Percentiles rank a stretch among this genome's conserved stretches.
Conservation (phyloP, 495 filamentous ascomycete genomes). For the Extremus antarcticus region DNA sequence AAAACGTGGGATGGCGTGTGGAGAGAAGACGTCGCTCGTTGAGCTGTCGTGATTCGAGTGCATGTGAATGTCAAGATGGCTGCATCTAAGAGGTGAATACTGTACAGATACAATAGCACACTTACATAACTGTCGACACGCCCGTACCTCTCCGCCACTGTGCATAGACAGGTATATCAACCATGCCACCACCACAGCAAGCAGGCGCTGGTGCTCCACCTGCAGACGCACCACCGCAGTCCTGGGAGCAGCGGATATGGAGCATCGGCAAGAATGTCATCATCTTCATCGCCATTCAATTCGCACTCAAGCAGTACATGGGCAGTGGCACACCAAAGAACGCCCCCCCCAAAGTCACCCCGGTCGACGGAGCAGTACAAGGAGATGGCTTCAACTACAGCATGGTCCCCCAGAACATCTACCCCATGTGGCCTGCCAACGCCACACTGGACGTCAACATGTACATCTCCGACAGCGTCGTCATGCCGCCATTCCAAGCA, state of each 20-base stretch:
- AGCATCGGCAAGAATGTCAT: constrained; percentile 49
- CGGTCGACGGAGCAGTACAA: constrained; percentile 53
- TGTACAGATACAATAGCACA: too few relatives aligned
- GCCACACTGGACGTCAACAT: constrained; percentile 72
- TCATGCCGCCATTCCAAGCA: constrained; percentile 53
- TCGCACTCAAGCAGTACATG: constrained; percentile 47
- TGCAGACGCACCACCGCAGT: constrained; percentile 35
- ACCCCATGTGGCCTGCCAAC: constrained; percentile 78
- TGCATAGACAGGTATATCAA: too few relatives aligned
- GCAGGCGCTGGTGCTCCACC: constrained; percentile 9
- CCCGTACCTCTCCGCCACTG: too few relatives aligned
- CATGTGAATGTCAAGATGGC: too few relatives aligned
- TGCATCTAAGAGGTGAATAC: too few relatives aligned
- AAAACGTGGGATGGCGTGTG: background rate
- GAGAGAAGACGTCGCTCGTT: background rate
- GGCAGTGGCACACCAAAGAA: constrained; percentile 36
- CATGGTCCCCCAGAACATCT: constrained; percentile 60
- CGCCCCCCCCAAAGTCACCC: constrained; percentile 36
- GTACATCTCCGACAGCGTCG: constrained; percentile 67
- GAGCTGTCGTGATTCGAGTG: background rate
- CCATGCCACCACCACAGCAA: background rate
- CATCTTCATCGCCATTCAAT: constrained; percentile 60
- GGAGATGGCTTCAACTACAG: constrained; percentile 56
- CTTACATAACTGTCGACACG: too few relatives aligned
- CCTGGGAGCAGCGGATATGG: constrained; percentile 27